Evolutionary conservation across 345 rosid species (phyloP), one percentile per base, ranked within the genome.

Genomic region (Draba incana): DNA sequence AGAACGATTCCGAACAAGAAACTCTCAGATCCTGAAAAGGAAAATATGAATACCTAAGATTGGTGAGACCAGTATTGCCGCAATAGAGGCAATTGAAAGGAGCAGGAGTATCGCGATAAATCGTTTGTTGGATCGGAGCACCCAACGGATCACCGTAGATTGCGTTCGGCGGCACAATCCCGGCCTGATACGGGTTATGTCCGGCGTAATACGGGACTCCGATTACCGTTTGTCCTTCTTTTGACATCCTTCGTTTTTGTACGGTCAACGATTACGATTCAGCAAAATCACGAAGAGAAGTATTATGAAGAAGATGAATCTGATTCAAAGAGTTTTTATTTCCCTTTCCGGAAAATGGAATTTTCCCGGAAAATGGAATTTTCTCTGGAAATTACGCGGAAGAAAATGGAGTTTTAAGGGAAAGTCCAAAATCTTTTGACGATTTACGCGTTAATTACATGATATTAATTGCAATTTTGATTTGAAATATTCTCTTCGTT

Each of bases 71-170:
- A 57, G 96, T 76, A 38, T 56, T 80, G 33, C 97, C 97, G 59
- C 99, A 91, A 77, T 39, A 69, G 37, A 69, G 73, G 71, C 99
- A 91, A 78, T 77, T 87, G 70, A 94, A 91, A 25, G 99, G 99
- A 66, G 99, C 99, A 63, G 96, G 95, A 28, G 97, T 90, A 68
- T 91, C 97, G 5, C 95, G 83, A 76, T 80, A 89, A 69, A 91
- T 75, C 31, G 97, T 94, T 82, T 87, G 97, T 7, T 88, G 91
- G 65, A 94, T 82, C 64, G 96, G 96, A 64, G 77, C 77, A 9
- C 89, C 96, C 73, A 82, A 79, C 9, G 94, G 99, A 66, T 91
- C 84, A 13, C 90, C 87, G 50, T 75, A 75, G 52, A 89, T 70
- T 41, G 95, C 96, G 76, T 84, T 82, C 9, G 90, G 96, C 16